phyloP scores from a whole-genome alignment of 1,284 basidiomycete species.

The Ustilago bromivora region DNA sequence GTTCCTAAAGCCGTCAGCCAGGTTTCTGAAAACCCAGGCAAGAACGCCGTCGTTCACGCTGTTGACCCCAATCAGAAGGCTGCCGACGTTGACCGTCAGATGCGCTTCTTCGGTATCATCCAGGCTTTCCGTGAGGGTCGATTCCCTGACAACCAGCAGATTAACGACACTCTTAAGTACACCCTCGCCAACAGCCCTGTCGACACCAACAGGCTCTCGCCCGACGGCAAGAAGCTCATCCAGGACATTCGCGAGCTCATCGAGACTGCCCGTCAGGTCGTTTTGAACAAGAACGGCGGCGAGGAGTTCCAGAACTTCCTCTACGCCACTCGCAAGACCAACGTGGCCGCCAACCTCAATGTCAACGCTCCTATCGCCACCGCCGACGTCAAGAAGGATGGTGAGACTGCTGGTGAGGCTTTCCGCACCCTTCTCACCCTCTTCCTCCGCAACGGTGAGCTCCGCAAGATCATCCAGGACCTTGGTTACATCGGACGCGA shows the following conservation, averaged over 20 bases:
- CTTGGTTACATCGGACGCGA: conserved; percentile 74
- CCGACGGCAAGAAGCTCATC: conserved; percentile 63
- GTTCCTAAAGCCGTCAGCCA: conserved; percentile 37
- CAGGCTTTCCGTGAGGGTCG: conserved; percentile 65
- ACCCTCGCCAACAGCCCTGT: conserved; percentile 59
- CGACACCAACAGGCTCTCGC: conserved; percentile 58
- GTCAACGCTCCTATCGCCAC: conserved; percentile 50
- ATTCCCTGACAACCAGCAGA: conserved; percentile 66
- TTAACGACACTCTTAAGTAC: conserved; percentile 61
- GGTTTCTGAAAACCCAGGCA: conserved; percentile 51
- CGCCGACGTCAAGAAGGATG: conserved; percentile 63
- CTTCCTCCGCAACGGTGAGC: conserved; percentile 66
- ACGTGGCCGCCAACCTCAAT: conserved; percentile 49
- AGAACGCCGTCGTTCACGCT: conserved; percentile 49
- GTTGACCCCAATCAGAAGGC: conserved; percentile 49
- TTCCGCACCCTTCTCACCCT: conserved; percentile 65
- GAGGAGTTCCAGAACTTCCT: conserved; percentile 68
- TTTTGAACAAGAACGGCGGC: conserved; percentile 63
- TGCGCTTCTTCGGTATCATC: conserved; percentile 65
- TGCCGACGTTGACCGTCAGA: conserved; percentile 63
- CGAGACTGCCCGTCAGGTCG: conserved; percentile 58
- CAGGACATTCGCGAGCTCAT: conserved; percentile 61
- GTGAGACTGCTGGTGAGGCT: conserved; percentile 63
- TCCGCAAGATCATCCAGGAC: conserved; percentile 63
- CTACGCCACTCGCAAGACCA: conserved; percentile 57